phyloP scores from a whole-genome alignment of 768 basidiomycete genomes.

The Boletus tomentosulus region DNA sequence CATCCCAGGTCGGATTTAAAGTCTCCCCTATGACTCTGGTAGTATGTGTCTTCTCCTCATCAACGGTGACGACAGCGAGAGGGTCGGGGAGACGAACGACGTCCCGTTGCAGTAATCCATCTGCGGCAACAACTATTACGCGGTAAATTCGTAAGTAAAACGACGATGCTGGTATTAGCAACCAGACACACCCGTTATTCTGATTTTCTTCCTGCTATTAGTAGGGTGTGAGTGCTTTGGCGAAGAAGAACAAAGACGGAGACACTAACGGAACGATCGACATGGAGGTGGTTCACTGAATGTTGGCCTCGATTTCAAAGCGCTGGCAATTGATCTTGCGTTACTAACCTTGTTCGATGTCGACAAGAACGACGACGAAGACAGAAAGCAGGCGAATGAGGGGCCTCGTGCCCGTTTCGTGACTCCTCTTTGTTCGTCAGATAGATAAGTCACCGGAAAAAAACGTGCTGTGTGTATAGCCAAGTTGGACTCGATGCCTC shows the following conservation, averaged over 20 bases:
- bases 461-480: too few relatives aligned
- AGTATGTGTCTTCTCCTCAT: conserved; percentile 95
- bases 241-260: not conserved
- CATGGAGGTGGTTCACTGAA: conserved; percentile 17
- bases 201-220: conserved; percentile 62
- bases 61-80: conserved; percentile 96
- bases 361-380: not conserved
- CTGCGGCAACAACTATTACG: conserved; percentile 83
- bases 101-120: conserved; percentile 91
- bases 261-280: conserved; percentile 26
- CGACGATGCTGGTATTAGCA: not conserved
- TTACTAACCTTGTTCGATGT: not conserved
- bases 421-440: too few relatives aligned
- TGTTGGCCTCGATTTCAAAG: too few relatives aligned
- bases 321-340: too few relatives aligned
- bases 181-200: conserved; percentile 59
- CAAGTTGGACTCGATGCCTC: too few relatives aligned
- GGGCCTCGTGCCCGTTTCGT: too few relatives aligned
- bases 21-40: conserved; percentile 97
- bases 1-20: conserved; percentile 94
- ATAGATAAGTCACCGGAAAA: too few relatives aligned
- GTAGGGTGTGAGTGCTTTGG: conserved; percentile 12
- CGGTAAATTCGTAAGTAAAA: conserved; percentile 1
- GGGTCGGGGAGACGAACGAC: conserved; percentile 96
- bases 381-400: too few relatives aligned